Evolutionary conservation across 805 yeast species (phyloP).

Genomic region (Metschnikowia picachoensis): DNA sequence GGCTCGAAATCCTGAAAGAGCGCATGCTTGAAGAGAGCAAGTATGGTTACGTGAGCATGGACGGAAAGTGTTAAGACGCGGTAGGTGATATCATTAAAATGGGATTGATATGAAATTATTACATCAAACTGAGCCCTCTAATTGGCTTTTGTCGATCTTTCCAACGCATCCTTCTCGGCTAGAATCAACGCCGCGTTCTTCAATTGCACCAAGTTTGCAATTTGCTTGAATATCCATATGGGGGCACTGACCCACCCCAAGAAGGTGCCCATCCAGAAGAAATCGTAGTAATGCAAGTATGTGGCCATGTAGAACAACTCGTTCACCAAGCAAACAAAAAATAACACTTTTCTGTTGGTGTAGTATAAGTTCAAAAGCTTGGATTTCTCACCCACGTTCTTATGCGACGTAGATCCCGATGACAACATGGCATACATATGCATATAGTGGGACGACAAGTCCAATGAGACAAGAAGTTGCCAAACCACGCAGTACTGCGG

Average conservation of each 20-base stretch:
- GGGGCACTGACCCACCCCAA: conserved; percentile 67
- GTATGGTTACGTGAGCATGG: conserved; percentile 9
- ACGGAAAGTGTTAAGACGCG: not conserved
- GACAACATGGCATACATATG: conserved; percentile 95
- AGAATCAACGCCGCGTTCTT: conserved; percentile 76
- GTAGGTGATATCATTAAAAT: not conserved
- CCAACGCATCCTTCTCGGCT: conserved; percentile 72
- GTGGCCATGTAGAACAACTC: conserved; percentile 90
- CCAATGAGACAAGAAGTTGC: conserved; percentile 82
- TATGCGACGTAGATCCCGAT: conserved; percentile 78
- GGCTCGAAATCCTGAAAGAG: conserved; percentile 11
- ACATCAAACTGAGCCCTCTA: not conserved
- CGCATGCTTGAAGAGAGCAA: conserved; percentile 11
- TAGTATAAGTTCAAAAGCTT: conserved; percentile 80
- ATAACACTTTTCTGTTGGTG: conserved; percentile 77
- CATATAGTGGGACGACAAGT: conserved; percentile 92
- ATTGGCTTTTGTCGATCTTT: conserved; percentile 25
- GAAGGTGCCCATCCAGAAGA: conserved; percentile 57
- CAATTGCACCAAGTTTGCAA: conserved; percentile 85
- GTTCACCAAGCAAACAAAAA: conserved; percentile 87
- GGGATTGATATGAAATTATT: not conserved
- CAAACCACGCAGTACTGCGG: conserved; percentile 67
- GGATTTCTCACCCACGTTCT: conserved; percentile 69
- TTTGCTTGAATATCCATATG: conserved; percentile 85
- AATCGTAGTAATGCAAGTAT: conserved; percentile 69